A percentile compares a stretch with the other conserved stretches of the same genome.
phyloP scores from a whole-genome alignment of 805 yeast species.

The Candida piceae region DNA sequence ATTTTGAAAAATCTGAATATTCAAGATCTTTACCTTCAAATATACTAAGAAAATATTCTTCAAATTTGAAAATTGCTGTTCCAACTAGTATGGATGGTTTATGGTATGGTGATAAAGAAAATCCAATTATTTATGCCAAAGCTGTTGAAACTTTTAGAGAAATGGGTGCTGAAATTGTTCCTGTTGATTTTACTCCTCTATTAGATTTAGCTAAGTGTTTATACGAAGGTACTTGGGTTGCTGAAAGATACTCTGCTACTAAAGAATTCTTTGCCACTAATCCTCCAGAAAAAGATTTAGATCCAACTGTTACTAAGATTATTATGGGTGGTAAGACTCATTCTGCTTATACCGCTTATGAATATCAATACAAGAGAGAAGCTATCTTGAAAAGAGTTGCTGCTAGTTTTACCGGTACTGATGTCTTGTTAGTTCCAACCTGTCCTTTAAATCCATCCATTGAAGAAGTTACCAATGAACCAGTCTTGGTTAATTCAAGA shows the following conservation, averaged over 20 bases:
- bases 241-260: constrained; percentile 85
- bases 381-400: constrained; percentile 65
- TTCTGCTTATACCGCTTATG: constrained; percentile 79
- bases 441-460: constrained; percentile 90
- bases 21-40: constrained; percentile 69
- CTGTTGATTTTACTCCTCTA: constrained; percentile 69
- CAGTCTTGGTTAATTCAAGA: constrained; percentile 73
- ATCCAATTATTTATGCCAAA: constrained; percentile 59
- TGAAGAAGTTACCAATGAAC: constrained; percentile 67
- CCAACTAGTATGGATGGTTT: constrained; percentile 54
- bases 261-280: constrained; percentile 64
- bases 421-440: constrained; percentile 85
- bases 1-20: constrained; percentile 65
- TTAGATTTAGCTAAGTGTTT: constrained; percentile 79
- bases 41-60: constrained; percentile 56
- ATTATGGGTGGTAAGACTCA: constrained; percentile 73
- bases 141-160: constrained; percentile 53
- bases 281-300: constrained; percentile 67
- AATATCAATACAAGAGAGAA: constrained; percentile 82
- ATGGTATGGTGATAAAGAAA: constrained; percentile 80
- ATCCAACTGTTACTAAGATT: constrained; percentile 77
- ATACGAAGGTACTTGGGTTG: constrained; percentile 99
- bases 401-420: constrained; percentile 51
- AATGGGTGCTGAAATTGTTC: constrained; percentile 53
- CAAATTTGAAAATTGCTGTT: constrained; percentile 64